A percentile compares a stretch with the other conserved stretches of the same genome.
phyloP scores from a whole-genome alignment of 2,329 filamentous ascomycete genomes.

The Penicillium sp. region DNA sequence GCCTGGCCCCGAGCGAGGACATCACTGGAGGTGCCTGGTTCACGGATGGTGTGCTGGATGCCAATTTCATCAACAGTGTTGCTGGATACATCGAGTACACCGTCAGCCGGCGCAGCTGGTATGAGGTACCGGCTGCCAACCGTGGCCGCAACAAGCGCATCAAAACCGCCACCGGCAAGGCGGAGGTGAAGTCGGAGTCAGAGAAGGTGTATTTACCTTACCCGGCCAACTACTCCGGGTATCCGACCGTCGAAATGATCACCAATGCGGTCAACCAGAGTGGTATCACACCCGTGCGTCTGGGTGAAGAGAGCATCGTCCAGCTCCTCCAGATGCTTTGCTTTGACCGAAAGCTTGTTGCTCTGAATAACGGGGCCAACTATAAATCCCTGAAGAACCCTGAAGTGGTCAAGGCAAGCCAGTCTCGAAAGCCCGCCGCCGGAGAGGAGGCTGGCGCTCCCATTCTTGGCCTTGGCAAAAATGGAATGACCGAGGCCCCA shows the following conservation, averaged over 20 bases:
- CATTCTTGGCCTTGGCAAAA: slow-evolving; percentile 47
- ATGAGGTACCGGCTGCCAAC: slow-evolving; percentile 41
- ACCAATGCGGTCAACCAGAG: slow-evolving; percentile 65
- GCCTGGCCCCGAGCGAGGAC: slow-evolving; percentile 77
- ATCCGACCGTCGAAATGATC: slow-evolving; percentile 74
- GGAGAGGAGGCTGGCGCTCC: slow-evolving; percentile 28
- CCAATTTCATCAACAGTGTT: slow-evolving; percentile 75
- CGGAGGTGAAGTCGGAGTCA: slow-evolving; percentile 26
- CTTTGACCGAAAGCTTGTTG: slow-evolving; percentile 78
- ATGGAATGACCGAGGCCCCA: slow-evolving; percentile 79
- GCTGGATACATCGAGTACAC: slow-evolving; percentile 67
- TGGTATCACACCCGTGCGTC: slow-evolving; percentile 66
- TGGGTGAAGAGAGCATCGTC: slow-evolving; percentile 66
- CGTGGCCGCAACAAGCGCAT: slow-evolving; percentile 39
- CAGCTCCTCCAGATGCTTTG: slow-evolving; percentile 82
- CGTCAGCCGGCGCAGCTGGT: slow-evolving; percentile 67
- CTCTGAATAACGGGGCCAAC: slow-evolving; percentile 43
- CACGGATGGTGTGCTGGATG: slow-evolving; percentile 82
- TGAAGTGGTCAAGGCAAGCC: slow-evolving; percentile 28
- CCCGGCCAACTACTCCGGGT: slow-evolving; percentile 62
- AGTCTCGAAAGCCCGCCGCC: slow-evolving; percentile 27
- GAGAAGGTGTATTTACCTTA: slow-evolving; percentile 45
- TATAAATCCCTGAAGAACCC: slow-evolving; percentile 46
- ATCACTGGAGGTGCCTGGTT: slow-evolving; percentile 94
- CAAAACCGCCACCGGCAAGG: slow-evolving; percentile 31